These are phyloP conservation scores for Amanita jacksonii DNA, from an alignment of 768 basidiomycete species.

Conservation along the genomic window DNA sequence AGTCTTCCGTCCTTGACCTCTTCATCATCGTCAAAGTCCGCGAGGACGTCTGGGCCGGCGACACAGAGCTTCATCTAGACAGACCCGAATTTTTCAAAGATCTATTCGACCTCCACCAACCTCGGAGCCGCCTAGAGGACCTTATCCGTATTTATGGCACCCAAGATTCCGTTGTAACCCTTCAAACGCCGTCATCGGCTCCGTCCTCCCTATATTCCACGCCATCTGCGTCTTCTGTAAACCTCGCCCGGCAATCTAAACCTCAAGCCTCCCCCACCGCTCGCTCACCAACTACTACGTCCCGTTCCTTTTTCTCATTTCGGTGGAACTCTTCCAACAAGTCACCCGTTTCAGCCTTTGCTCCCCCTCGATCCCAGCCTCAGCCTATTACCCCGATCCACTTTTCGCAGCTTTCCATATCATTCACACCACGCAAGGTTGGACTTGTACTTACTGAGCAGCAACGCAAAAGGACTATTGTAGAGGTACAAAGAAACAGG, in stretches of 20 bases:
- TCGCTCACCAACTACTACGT: constrained; percentile 6
- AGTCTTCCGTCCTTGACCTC: constrained; percentile 64
- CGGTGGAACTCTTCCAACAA: neutral
- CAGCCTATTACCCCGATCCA: constrained; percentile 21
- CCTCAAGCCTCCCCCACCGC: constrained; percentile 3
- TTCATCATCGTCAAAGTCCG: constrained; percentile 75
- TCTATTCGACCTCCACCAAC: constrained; percentile 69
- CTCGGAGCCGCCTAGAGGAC: constrained; percentile 68
- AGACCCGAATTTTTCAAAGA: constrained; percentile 71
- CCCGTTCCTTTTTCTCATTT: constrained; percentile 8
- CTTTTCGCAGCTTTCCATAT: constrained; percentile 28
- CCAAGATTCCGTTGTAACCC: constrained; percentile 29
- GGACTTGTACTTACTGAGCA: constrained; percentile 25
- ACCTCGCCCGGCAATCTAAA: constrained; percentile 5
- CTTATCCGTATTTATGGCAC: constrained; percentile 41
- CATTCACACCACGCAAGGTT: constrained; percentile 34
- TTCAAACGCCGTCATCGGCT: constrained; percentile 10
- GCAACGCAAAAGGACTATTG: constrained; percentile 40
- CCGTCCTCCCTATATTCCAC: neutral
- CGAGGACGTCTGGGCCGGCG: constrained; percentile 72
- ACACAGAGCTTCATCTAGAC: constrained; percentile 65
- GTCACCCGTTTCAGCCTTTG: neutral
- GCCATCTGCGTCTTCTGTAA: neutral
- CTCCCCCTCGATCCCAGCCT: constrained; percentile 8
- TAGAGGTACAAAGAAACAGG: constrained; percentile 37